A percentile compares a stretch with the other conserved stretches of the same genome.
phyloP scores from a whole-genome alignment of 1,284 basidiomycete species.

The Cystobasidium sp. region DNA sequence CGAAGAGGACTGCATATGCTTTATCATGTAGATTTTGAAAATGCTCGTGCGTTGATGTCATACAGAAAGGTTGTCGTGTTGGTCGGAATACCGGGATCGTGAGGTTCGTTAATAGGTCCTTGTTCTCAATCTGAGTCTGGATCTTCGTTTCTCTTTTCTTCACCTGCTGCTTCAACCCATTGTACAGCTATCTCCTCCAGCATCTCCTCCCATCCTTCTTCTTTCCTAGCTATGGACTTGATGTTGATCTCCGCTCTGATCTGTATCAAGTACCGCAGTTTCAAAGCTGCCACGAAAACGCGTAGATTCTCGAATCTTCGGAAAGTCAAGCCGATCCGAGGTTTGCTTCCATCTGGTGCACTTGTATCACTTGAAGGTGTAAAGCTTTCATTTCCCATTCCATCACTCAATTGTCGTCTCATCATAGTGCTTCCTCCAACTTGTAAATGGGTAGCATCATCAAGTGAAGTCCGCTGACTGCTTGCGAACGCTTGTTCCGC shows the following conservation, averaged over 20 bases:
- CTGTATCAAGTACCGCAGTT: constrained; percentile 75
- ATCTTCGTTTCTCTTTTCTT: constrained; percentile 65
- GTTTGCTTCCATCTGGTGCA: not conserved
- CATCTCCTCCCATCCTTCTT: constrained; percentile 79
- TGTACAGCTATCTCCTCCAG: constrained; percentile 66
- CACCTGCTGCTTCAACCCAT: constrained; percentile 72
- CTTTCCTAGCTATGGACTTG: constrained; percentile 69
- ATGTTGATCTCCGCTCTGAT: constrained; percentile 72
- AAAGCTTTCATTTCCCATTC: not conserved
- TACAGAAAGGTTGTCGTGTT: not conserved
- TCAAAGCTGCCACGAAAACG: constrained; percentile 81
- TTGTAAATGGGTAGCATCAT: not conserved
- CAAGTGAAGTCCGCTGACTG: constrained; percentile 53
- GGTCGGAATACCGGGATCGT: too few species aligned
- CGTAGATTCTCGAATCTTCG: constrained; percentile 78
- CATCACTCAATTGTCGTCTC: constrained; percentile 41
- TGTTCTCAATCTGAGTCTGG: constrained; percentile 39
- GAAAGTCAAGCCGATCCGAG: constrained; percentile 59
- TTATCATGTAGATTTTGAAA: too few species aligned
- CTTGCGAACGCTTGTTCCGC: constrained; percentile 25
- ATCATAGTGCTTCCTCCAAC: not conserved
- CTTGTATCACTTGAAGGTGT: not conserved
- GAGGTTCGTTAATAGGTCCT: not conserved
- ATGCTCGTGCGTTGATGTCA: not conserved
- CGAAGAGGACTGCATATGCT: too few species aligned